Evolutionary conservation across 495 filamentous ascomycete genomes (phyloP).

Genomic region (Aspergillus nanangensis): DNA sequence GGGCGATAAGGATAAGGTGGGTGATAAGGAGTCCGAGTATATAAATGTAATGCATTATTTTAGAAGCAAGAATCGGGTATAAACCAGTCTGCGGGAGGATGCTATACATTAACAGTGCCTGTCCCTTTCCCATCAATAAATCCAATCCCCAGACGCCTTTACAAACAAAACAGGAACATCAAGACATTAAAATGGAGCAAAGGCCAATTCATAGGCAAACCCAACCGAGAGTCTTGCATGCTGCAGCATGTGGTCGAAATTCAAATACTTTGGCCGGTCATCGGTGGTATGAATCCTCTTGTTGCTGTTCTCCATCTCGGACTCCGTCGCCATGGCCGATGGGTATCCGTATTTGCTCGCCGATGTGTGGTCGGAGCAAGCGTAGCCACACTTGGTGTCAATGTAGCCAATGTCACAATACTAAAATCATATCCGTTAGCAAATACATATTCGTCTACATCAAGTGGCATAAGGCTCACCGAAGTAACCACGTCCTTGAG

Average conservation of each 20-base stretch:
- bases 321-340: constrained; percentile 93
- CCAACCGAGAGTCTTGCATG: constrained; percentile 89
- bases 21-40: too few species aligned
- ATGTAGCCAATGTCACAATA: constrained; percentile 91
- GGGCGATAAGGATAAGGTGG: too few species aligned
- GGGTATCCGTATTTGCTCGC: constrained; percentile 95
- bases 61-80: too few species aligned
- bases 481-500: constrained; percentile 84
- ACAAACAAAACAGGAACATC: not conserved
- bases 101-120: too few species aligned
- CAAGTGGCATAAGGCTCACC: constrained; percentile 35
- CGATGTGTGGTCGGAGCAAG: constrained; percentile 95
- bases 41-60: too few species aligned
- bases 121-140: too few species aligned
- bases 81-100: too few species aligned
- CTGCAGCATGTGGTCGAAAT: constrained; percentile 97
- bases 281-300: constrained; percentile 88
- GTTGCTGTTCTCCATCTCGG: constrained; percentile 77
- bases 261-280: constrained; percentile 81
- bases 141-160: constrained; percentile 2
- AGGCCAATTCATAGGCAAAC: constrained; percentile 81
- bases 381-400: constrained; percentile 93
- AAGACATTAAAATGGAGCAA: constrained; percentile 30
- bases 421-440: constrained; percentile 27
- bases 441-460: not conserved